Conservation (phyloP, 78 protist genomes). For the Polysphondylium violaceum region DNA sequence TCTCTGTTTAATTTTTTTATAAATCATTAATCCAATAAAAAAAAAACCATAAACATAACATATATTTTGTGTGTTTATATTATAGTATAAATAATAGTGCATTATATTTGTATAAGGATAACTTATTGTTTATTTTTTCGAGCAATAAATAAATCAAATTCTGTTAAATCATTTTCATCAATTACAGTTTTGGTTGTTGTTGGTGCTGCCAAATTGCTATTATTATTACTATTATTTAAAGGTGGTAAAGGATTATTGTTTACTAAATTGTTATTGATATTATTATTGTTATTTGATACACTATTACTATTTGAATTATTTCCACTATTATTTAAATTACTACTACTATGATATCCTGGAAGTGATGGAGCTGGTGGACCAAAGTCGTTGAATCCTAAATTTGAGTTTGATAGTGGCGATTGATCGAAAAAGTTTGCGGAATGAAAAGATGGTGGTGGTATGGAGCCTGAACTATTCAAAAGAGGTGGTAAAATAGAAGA, state of each 20-base stretch:
- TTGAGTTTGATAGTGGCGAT: conserved; percentile 54
- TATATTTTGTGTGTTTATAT: no score
- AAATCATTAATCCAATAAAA: no score
- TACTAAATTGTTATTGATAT: not conserved
- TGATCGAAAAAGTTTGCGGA: conserved; percentile 65
- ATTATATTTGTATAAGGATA: no score
- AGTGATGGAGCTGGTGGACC: conserved; percentile 74
- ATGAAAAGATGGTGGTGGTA: conserved; percentile 64
- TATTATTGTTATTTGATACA: not conserved
- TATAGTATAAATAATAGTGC: no score
- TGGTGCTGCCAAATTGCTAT: not conserved
- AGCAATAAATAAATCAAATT: conserved; percentile 55
- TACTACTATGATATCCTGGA: not conserved
- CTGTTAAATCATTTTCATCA: conserved; percentile 41
- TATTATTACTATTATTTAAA: not conserved
- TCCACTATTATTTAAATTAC: not conserved
- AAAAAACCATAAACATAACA: no score
- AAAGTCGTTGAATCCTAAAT: conserved; percentile 38
- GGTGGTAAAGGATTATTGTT: no score
- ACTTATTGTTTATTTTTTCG: conserved; percentile 25
- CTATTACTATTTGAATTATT: conserved; percentile 16
- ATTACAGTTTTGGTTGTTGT: conserved; percentile 9
- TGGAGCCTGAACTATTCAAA: conserved; percentile 17
- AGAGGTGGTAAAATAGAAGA: conserved; percentile 59
- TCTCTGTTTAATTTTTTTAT: no score